phyloP scores from a whole-genome alignment of 1,139 yeast species.

The Scheffersomyces illinoinensis region DNA sequence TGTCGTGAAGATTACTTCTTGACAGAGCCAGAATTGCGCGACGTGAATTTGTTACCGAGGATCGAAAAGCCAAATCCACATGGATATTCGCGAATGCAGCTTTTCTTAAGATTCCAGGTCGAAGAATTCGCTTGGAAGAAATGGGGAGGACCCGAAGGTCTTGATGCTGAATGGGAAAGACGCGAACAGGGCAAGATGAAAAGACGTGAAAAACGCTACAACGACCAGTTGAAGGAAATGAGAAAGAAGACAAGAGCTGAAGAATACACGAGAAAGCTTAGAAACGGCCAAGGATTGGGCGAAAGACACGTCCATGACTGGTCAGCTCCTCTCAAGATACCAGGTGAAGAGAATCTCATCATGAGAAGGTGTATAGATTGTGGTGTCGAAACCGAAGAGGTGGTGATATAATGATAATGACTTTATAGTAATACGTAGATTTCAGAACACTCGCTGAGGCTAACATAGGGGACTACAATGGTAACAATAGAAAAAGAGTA shows the following conservation, averaged over 20 bases:
- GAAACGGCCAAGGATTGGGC: constrained; percentile 54
- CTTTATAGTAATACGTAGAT: no score
- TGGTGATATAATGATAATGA: constrained; percentile 12
- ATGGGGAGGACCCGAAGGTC: constrained; percentile 90
- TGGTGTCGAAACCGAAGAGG: constrained; percentile 83
- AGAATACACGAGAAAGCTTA: constrained; percentile 71
- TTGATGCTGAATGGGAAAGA: constrained; percentile 90
- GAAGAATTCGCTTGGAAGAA: constrained; percentile 90
- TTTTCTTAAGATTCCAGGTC: constrained; percentile 83
- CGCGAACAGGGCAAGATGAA: constrained; percentile 72
- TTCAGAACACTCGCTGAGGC: no score
- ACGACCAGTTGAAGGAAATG: constrained; percentile 78
- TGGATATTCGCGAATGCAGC: constrained; percentile 90
- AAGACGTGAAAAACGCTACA: constrained; percentile 78
- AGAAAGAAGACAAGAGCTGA: constrained; percentile 90
- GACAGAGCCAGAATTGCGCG: constrained; percentile 90
- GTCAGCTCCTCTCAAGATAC: constrained; percentile 56
- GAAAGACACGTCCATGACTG: constrained; percentile 76
- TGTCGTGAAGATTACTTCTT: constrained; percentile 88
- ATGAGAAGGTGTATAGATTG: constrained; percentile 74
- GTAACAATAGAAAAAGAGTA: no score
- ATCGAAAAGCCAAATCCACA: constrained; percentile 95
- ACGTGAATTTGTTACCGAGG: constrained; percentile 64
- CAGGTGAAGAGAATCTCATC: constrained; percentile 37
- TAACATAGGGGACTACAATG: no score